Evolutionary conservation across 176 grass and related monocot species (phyloP).

Genomic region (Puccinellia tenuiflora): DNA sequence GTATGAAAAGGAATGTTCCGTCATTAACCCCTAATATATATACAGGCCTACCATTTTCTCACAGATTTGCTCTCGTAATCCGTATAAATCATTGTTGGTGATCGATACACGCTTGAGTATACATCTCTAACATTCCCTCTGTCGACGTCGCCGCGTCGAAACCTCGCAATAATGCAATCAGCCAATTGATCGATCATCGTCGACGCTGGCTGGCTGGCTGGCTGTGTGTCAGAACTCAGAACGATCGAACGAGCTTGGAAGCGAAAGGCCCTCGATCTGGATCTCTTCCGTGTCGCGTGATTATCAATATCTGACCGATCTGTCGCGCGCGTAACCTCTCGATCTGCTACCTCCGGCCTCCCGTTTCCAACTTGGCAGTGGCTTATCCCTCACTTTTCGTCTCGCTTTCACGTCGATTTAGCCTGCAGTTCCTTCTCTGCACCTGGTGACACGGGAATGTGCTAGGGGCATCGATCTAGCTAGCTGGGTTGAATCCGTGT

Average conservation of each 20-base stretch:
- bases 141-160: conserved; percentile 4
- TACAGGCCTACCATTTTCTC: neutral
- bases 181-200: neutral
- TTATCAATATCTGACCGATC: neutral
- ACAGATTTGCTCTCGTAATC: neutral
- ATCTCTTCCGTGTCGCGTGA: neutral
- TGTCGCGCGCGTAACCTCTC: neutral
- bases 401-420: neutral
- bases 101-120: conserved; percentile 21
- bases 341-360: neutral
- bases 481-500: neutral
- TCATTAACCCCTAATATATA: neutral
- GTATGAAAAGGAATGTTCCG: neutral
- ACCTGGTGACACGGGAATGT: neutral
- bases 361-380: neutral
- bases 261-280: neutral
- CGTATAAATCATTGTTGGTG: neutral
- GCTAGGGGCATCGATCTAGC: neutral
- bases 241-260: neutral
- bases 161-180: conserved; percentile 9
- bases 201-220: neutral
- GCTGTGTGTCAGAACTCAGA: neutral
- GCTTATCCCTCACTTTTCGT: neutral
- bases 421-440: neutral
- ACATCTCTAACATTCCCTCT: neutral